phyloP scores from a whole-genome alignment of 306 rosid genomes.

The Albizia julibrissin region DNA sequence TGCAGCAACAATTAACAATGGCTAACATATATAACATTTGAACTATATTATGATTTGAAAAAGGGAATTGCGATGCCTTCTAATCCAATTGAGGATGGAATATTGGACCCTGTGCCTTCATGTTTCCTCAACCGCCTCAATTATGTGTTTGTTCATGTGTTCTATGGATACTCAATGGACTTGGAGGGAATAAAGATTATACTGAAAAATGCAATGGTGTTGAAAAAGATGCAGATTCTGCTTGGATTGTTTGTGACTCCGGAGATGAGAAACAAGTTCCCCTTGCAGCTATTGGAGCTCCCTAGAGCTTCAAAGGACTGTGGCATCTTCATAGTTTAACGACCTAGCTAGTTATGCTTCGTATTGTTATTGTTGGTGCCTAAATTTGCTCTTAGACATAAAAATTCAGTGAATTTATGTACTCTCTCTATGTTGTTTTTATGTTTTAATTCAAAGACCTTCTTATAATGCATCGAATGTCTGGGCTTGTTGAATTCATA shows the following conservation, averaged over 20 bases:
- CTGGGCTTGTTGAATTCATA: neutral
- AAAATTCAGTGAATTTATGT: neutral
- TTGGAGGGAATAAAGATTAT: constrained; percentile 18
- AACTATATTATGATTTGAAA: neutral
- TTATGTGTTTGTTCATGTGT: neutral
- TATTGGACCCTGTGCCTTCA: constrained; percentile 29
- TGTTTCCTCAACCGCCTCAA: constrained; percentile 20
- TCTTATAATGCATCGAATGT: neutral
- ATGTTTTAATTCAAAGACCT: neutral
- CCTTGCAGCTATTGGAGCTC: neutral
- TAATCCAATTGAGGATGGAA: constrained; percentile 3
- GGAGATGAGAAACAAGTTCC: neutral
- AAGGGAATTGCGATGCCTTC: neutral
- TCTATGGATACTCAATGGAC: constrained; percentile 12
- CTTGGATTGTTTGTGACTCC: neutral
- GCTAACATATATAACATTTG: neutral
- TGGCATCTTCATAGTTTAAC: neutral
- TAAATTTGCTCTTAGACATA: neutral
- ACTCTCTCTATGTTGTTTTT: neutral
- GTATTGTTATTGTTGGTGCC: neutral
- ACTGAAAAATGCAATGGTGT: constrained; percentile 19
- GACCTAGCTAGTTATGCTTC: neutral
- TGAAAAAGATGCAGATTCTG: neutral
- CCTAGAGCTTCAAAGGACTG: neutral
- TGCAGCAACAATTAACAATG: neutral